Base-by-base conservation (phyloP, 495 filamentous ascomycete species). In the Podospora anserina region DNA sequence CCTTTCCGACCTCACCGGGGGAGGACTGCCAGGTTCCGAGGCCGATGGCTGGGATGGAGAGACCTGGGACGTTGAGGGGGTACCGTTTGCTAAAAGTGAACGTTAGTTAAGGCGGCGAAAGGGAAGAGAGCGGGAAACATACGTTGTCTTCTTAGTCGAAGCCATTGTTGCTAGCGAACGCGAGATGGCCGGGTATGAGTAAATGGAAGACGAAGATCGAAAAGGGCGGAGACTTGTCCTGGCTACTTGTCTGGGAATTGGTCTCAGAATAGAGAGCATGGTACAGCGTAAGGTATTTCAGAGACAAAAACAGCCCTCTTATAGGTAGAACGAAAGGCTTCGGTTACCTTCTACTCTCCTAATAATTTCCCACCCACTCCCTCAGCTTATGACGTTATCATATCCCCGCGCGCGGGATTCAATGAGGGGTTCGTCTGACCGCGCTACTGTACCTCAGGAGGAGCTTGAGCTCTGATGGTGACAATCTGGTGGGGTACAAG, bases 21-120 rank as follows among this genome's bases (percentile, higher is more conserved):
- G 70, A 65, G 59, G 76, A 92, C 71, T 93, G 91, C 92, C 91
- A 96, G 1, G 92, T 95, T 15, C 92, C 92, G 39, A 95, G 87
- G 68, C 92, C 92, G 69, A 94, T 79, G 66, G 89, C 90, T 26
- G 92, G 93, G 71, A 96, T 94, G 78, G 88, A 86, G 77, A 80
- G 86, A 34, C 91, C 91, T 27, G 90, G 91, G 5, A 49, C 39
- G 82, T 93, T 93, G 72, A 94, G 90, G 73, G 87, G 91, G 80
- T 85, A 90, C 30, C 30, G 30, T 32, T 32, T 32, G 30, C 30
- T 32, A 32, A 23, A 23, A 23, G 23, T 23, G 23, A 23, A 23
- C 23, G 23, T 23, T 23, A 23, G 23, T 23, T 23, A 23, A 23
- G 23, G 23, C 23, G 20, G 32, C 44, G 7, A 55, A 58, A 26